A percentile compares a stretch with the other conserved stretches of the same genome.
phyloP scores from a whole-genome alignment of 1,284 basidiomycete genomes.

The Mixia osmundae region DNA sequence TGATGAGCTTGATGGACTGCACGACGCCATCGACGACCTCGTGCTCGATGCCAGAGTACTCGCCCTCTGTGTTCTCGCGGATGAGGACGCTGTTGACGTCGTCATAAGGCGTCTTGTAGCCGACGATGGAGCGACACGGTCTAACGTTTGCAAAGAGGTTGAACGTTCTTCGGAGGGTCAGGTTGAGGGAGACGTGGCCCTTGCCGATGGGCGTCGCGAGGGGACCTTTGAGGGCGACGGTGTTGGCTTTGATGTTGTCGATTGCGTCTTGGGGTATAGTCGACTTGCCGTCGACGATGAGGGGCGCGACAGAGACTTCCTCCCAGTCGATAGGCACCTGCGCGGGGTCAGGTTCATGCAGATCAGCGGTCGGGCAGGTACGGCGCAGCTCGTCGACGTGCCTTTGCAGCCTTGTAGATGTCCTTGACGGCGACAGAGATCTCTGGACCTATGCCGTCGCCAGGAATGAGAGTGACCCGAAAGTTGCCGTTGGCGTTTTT shows the following conservation, averaged over 20 bases:
- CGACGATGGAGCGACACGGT: constrained; percentile 84
- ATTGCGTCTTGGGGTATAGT: constrained; percentile 87
- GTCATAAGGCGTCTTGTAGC: constrained; percentile 95
- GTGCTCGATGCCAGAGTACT: constrained; percentile 98
- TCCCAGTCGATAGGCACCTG: constrained; percentile 96
- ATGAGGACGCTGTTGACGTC: constrained; percentile 96
- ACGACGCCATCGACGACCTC: constrained; percentile 97
- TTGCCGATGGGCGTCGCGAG: constrained; percentile 53
- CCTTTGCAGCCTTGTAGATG: constrained; percentile 73
- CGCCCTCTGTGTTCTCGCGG: constrained; percentile 98
- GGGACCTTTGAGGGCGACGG: constrained; percentile 90
- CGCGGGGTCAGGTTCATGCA: background rate
- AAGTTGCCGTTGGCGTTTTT: background rate
- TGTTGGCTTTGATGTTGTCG: constrained; percentile 82
- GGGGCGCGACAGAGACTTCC: constrained; percentile 87
- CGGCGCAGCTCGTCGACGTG: constrained; percentile 21
- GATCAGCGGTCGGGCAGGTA: constrained; percentile 9
- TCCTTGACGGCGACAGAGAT: constrained; percentile 87
- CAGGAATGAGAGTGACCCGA: constrained; percentile 16
- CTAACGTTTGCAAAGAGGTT: constrained; percentile 96
- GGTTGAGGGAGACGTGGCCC: constrained; percentile 77
- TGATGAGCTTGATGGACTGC: constrained; percentile 98
- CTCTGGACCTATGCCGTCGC: constrained; percentile 78
- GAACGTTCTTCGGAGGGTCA: constrained; percentile 90
- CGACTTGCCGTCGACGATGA: constrained; percentile 84